These are phyloP conservation scores for Ceratobasidium papillatum DNA, from an alignment of 1,284 basidiomycete species.

Conservation along the genomic window DNA sequence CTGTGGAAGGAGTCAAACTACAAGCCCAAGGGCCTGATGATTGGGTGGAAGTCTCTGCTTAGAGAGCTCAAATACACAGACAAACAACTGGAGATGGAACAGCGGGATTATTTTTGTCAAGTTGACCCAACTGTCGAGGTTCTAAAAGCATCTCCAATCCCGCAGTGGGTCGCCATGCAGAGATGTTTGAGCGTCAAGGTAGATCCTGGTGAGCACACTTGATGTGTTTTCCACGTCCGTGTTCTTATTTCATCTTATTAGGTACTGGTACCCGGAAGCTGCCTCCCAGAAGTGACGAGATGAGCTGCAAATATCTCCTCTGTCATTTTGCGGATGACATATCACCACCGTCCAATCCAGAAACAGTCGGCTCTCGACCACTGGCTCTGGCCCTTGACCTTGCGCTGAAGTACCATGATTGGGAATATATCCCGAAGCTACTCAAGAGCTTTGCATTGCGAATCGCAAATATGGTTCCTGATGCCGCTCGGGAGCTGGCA, in stretches of 20 bases:
- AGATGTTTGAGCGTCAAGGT: neutral
- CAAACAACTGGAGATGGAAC: slow-evolving; percentile 8
- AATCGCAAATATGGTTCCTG: slow-evolving; percentile 2
- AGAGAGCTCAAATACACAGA: slow-evolving; percentile 1
- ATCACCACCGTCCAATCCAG: neutral
- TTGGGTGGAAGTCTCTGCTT: neutral
- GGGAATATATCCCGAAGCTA: neutral
- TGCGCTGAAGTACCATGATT: slow-evolving; percentile 1
- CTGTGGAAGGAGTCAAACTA: slow-evolving; percentile 6
- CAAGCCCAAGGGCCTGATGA: neutral
- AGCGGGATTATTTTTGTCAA: slow-evolving; percentile 14
- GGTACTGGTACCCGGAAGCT: neutral
- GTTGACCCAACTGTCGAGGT: neutral
- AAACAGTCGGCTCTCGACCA: neutral
- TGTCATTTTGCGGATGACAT: neutral
- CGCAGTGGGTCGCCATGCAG: neutral
- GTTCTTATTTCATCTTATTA: neutral
- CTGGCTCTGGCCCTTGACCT: slow-evolving; percentile 2
- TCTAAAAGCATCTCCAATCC: neutral
- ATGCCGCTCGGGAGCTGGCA: slow-evolving; percentile 12
- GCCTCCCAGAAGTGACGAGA: neutral
- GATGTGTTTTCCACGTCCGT: too few species aligned
- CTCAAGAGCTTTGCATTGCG: neutral
- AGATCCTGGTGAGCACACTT: slow-evolving; percentile 7
- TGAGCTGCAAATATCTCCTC: neutral